phyloP scores from a whole-genome alignment of 164 flowering plant species.

The Cinnamomum micranthum region DNA sequence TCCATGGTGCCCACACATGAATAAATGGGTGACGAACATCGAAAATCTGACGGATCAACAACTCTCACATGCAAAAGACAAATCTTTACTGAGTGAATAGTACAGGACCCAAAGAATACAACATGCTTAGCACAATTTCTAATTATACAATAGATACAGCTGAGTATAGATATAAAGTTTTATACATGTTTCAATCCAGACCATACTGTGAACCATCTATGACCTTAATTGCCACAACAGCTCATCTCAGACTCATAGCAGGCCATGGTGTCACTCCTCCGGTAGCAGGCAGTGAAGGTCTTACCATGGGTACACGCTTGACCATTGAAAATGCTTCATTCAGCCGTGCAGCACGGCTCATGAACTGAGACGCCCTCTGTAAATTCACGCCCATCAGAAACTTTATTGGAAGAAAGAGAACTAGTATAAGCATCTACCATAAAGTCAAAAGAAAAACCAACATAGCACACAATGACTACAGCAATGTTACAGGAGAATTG shows the following conservation, averaged over 20 bases:
- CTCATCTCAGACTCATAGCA: slow-evolving; percentile 60
- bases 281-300: slow-evolving; percentile 58
- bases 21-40: too few relatives aligned
- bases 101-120: too few relatives aligned
- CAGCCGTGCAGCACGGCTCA: slow-evolving; percentile 73
- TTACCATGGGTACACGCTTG: slow-evolving; percentile 66
- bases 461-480: too few relatives aligned
- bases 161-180: neutral
- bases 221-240: neutral
- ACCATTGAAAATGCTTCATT: slow-evolving; percentile 92
- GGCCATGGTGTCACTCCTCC: slow-evolving; percentile 72
- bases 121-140: too few relatives aligned
- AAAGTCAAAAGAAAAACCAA: neutral
- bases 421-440: neutral
- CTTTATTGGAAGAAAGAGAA: neutral
- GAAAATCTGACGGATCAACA: too few relatives aligned
- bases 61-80: too few relatives aligned
- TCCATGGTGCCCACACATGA: too few relatives aligned
- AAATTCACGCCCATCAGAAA: slow-evolving; percentile 14
- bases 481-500: neutral
- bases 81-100: too few relatives aligned
- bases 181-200: neutral
- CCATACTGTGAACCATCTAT: neutral
- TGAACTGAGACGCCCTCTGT: slow-evolving; percentile 93
- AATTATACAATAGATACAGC: too few relatives aligned